phyloP scores from a whole-genome alignment of 306 rosid genomes.

The Lagenaria siceraria region DNA sequence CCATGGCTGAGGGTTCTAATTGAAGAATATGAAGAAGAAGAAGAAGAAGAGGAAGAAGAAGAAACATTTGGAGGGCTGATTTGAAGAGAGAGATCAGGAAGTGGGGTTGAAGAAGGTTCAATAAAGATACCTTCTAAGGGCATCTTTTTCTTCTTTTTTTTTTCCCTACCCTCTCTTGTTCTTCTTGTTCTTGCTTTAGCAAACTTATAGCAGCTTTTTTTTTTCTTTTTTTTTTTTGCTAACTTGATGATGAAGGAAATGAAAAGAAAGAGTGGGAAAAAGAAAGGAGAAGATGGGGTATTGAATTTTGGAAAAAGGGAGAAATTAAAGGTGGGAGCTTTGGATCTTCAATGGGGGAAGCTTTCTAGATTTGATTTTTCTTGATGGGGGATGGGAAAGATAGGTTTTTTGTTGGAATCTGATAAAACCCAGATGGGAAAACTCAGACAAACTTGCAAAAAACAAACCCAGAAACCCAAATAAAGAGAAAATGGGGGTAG shows the following conservation, averaged over 20 bases:
- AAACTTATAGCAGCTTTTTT: constrained; percentile 1
- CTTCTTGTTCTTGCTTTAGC: not conserved
- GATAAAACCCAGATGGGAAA: not conserved
- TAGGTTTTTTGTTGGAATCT: not conserved
- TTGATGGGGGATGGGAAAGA: not conserved
- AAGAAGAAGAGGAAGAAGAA: constrained; percentile 18
- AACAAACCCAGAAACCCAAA: not conserved
- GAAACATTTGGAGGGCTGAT: constrained; percentile 57
- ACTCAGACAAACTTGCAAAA: not conserved
- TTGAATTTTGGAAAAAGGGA: not conserved
- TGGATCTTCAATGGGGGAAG: not conserved
- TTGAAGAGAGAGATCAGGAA: constrained; percentile 90
- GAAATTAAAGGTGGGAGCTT: not conserved
- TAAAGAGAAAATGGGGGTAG: constrained; percentile 9
- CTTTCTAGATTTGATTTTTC: not conserved
- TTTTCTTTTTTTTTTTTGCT: not conserved
- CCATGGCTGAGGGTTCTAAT: constrained; percentile 5
- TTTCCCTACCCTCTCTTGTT: no score
- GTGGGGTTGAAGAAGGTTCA: constrained; percentile 41
- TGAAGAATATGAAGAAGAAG: constrained; percentile 2
- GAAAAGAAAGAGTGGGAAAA: not conserved
- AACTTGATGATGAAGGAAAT: constrained; percentile 13
- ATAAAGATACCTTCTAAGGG: constrained; percentile 83
- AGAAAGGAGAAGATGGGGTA: not conserved
- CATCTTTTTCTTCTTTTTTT: constrained; percentile 58